A percentile compares a stretch with the other conserved stretches of the same genome.
Evolutionary conservation across 441 rosid genomes (phyloP).

Genomic region (Gossypium trilobum): DNA sequence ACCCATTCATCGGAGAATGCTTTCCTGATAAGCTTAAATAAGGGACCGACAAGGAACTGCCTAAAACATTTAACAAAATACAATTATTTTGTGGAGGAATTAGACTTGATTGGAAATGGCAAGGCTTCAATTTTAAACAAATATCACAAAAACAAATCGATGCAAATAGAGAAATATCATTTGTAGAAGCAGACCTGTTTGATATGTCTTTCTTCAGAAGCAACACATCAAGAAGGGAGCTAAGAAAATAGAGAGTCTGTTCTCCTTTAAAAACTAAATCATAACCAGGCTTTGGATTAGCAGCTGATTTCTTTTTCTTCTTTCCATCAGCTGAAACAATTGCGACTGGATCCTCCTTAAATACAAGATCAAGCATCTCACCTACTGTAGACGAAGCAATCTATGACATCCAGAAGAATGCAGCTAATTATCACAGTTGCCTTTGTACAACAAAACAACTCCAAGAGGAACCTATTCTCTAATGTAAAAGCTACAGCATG

Average conservation of each 20-base stretch:
- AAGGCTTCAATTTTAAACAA: neutral
- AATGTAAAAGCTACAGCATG: neutral
- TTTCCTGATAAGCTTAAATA: slow-evolving; percentile 66
- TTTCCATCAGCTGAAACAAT: slow-evolving; percentile 34
- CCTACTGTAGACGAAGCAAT: slow-evolving; percentile 48
- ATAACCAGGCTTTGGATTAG: slow-evolving; percentile 24
- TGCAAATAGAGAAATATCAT: neutral
- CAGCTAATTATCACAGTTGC: slow-evolving; percentile 14
- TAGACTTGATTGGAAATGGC: neutral
- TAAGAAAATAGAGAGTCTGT: slow-evolving; percentile 39
- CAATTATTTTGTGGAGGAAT: slow-evolving; percentile 1
- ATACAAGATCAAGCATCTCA: slow-evolving; percentile 43
- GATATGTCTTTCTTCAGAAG: slow-evolving; percentile 66
- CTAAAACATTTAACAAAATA: slow-evolving; percentile 28
- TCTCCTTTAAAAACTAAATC: slow-evolving; percentile 36
- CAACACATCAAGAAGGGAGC: slow-evolving; percentile 76
- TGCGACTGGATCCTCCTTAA: slow-evolving; percentile 29
- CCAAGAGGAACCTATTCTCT: slow-evolving; percentile 9
- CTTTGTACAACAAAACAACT: neutral
- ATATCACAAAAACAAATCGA: neutral
- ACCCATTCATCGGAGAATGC: slow-evolving; percentile 47
- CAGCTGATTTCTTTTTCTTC: slow-evolving; percentile 53
- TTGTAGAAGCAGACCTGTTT: slow-evolving; percentile 51
- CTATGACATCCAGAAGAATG: slow-evolving; percentile 41
- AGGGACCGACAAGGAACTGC: slow-evolving; percentile 64